Conservation (phyloP, 2,329 filamentous ascomycete species). For the Fusarium robinianum region DNA sequence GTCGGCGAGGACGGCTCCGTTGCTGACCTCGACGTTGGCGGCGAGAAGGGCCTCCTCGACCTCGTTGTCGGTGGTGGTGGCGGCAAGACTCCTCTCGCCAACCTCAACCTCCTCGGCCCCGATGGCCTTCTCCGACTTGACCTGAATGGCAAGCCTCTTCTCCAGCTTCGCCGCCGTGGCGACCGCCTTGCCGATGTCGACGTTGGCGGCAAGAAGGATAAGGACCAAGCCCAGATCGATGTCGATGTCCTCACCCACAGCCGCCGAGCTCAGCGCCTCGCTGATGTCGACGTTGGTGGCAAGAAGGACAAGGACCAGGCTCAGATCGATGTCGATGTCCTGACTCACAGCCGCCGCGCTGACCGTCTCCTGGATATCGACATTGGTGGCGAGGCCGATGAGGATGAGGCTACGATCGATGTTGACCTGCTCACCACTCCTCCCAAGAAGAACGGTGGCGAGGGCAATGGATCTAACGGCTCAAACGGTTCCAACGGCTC, state of each 20-base stretch:
- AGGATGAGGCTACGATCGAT: constrained; percentile 13
- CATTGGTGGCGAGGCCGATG: constrained; percentile 8
- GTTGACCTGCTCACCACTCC: constrained; percentile 9
- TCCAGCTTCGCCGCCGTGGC: constrained; percentile 6
- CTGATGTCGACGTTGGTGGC: constrained; percentile 22
- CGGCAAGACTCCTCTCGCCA: constrained; percentile 8
- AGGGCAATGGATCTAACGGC: constrained; percentile 33
- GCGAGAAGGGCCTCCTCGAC: constrained; percentile 14
- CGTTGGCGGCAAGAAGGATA: constrained; percentile 14
- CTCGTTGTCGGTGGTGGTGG: constrained; percentile 12
- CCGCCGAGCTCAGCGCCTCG: background rate
- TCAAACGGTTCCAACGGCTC: constrained; percentile 47
- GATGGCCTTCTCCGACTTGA: constrained; percentile 15
- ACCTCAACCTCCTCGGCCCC: constrained; percentile 12
- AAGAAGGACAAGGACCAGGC: constrained; percentile 16
- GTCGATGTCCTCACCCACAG: constrained; percentile 17
- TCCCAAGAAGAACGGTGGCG: constrained; percentile 1
- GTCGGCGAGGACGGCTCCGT: constrained; percentile 9
- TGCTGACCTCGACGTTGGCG: constrained; percentile 5
- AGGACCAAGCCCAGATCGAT: constrained; percentile 16
- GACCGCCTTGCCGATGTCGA: constrained; percentile 7
- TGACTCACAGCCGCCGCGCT: constrained; percentile 3
- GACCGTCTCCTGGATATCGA: constrained; percentile 13
- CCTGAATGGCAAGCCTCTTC: constrained; percentile 8
- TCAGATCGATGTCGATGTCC: constrained; percentile 15